Base-by-base conservation (phyloP, 306 rosid species). In the Macrotyloma uniflorum region DNA sequence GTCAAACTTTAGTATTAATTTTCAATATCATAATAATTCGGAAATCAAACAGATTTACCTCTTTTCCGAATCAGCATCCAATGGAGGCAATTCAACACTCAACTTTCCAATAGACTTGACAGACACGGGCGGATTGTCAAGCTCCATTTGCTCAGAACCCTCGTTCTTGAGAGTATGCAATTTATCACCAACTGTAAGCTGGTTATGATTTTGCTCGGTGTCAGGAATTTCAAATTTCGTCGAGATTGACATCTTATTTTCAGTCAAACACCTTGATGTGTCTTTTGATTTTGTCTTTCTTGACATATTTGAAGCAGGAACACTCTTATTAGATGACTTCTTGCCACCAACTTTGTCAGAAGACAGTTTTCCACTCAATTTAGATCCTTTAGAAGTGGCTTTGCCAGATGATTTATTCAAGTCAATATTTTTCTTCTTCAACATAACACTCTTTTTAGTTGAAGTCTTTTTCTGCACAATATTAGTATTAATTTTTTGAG, bases 61-160 rank as follows among this genome's bases (percentile, higher is more conserved):
- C 85, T 71, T 85, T 84, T 90, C 84, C 35, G 91, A 45, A 67
- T 90, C 88, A 50, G 85, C 79, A 84, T 92, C 93, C 43, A 83
- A 78, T 59, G 80, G 69, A 72, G 85, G 78, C 23, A 45, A 72
- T 40, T 46, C 67, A 75, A 77, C 12, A 40, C 74, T 70, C 72
- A 70, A 62, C 64, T 58, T 74, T 26, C 78, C 57, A 12, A 81
- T 19, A 69, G 72, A 76, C 66, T 78, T 81, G 22, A 72, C 45
- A 8, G 45, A 22, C 26, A 54, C 26, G 32, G 64, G 88, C 83
- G 75, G 86, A 81, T 80, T 80, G 58, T 47, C 74, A n/a, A 4
- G 22, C 80, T 86, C 82, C 71, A 46, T 78, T 82, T 15, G 78
- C 74, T 76, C 80, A 33, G 63, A 53, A 73, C 70, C 73, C 70